Evolutionary conservation across 2,329 filamentous ascomycete genomes (phyloP), one percentile per base, ranked within the genome.

Genomic region (Thielaviopsis musarum): DNA sequence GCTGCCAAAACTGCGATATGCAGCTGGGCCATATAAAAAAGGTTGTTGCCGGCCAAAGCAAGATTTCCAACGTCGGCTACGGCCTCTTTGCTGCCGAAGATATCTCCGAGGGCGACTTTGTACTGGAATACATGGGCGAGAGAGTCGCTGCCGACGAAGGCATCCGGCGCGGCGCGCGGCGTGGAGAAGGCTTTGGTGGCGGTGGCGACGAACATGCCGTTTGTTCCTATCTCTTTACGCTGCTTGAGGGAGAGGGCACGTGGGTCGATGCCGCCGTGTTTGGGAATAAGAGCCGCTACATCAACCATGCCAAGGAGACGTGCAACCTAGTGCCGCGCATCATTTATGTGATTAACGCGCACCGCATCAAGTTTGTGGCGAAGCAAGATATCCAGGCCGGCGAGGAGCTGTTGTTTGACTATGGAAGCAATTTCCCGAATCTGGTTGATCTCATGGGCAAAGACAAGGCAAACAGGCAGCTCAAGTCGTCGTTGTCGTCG

Each of bases 71-170:
- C 2, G 81, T 84, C 59, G 88, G 88, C 0, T 88, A 89, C 63
- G 88, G 88, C 0, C 74, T 93, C 0, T 91, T 86, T 66, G 77
- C 84, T 1, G 84, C 82, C 3, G 83, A 88, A 66, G 74, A 81
- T 59, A 82, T 89, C 62, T 73, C 73, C 3, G 76, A 79, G 62
- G 81, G 84, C 57, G 83, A 87, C n/a, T 91, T 87, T 64, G 75
- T 93, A 19, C 85, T 87, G 34, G 88, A 93, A 68, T 93, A 93
- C 68, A 82, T 82, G 1, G 88, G 88, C 54, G 88, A 93, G 68
- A 75, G 89, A 12, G 84, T 91, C 60, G 83, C 80, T 4, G 78
- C 80, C 48, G 77, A 82, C 54, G 87, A 91, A 67, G 82, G 81
- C 3, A 80, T 87, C 24, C 79, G 86, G 3, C 77, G 87, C 45